Evolutionary conservation across 805 yeast genomes (phyloP), one percentile per base, ranked within the genome.

Genomic region (Metahyphopichia silvanorum): DNA sequence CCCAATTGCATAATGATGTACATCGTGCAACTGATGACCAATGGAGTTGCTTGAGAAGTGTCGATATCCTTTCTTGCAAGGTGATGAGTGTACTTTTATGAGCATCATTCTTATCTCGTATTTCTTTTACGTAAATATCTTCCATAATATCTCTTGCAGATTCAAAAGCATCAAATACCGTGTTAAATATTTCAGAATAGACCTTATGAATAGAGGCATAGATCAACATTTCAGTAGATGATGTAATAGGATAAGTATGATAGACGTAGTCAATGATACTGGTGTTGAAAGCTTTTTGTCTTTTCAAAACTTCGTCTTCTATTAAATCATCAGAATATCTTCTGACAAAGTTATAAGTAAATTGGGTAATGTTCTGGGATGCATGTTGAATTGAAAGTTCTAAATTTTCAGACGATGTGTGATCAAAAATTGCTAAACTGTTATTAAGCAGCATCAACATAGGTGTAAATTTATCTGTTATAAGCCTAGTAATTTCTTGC

Each of bases 391-490:
- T 9, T n/a, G 18, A 54, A 5, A 69, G 57, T 4, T 54, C 21
- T 12, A 20, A 13, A 4, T 25, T 24, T 9, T 26, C 21, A 14
- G 4, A 16, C 8, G 21, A 17, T 10, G 21, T 15, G 26, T 19
- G 27, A 8, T 33, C 38, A 25, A 31, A 37, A 3, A 27, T 15
- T 14, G 30, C n/a, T 23, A 69, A 53, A 1, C 74, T 60, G 11
- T 54, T 47, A 33, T 76, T 71, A 33, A 78, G 38, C 5, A 51
- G 45, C 25, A 56, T 41, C 15, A 79, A 44, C 23, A 69, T 52
- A 7, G 83, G 82, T 1, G 76, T 58, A 49, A 79, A 79, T 45
- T 77, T 77, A 18, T 54, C 55, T 5, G 63, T 67, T n/a, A 78
- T 68, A 21, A 56, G 63, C 29, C 63, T 66, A 0, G 79, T 69